Conservation (phyloP, 2,329 filamentous ascomycete species). For the Stenocarpella maydis region DNA sequence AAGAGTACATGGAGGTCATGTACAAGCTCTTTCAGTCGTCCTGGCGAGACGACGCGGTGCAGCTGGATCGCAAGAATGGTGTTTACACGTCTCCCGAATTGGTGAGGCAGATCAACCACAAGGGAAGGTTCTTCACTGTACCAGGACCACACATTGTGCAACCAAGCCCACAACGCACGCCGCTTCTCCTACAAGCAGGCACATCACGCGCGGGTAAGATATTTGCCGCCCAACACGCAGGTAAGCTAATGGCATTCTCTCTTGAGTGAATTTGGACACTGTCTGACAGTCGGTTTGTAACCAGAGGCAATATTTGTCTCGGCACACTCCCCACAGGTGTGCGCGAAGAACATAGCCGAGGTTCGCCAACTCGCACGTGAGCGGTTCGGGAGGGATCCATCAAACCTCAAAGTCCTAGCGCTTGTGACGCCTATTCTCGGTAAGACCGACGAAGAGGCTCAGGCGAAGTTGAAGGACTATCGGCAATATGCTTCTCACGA, state of each 20-base stretch:
- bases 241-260: neutral
- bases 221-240: conserved; percentile 75
- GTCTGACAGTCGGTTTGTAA: neutral
- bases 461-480: conserved; percentile 69
- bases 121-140: conserved; percentile 62
- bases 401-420: conserved; percentile 72
- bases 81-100: conserved; percentile 66
- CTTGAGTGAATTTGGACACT: neutral
- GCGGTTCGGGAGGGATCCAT: conserved; percentile 63
- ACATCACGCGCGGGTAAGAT: conserved; percentile 70
- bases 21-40: conserved; percentile 62
- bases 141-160: conserved; percentile 71
- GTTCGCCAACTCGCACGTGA: conserved; percentile 64
- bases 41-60: conserved; percentile 65
- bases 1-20: conserved; percentile 67
- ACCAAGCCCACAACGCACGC: conserved; percentile 73
- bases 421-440: conserved; percentile 72
- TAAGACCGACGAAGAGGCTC: conserved; percentile 70
- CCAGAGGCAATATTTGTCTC: conserved; percentile 72
- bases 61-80: conserved; percentile 60
- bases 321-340: conserved; percentile 68
- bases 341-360: conserved; percentile 68
- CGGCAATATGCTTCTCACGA: conserved; percentile 66
- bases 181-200: conserved; percentile 74
- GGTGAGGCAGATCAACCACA: conserved; percentile 67